Evolutionary conservation across 164 flowering plant genomes (phyloP), one percentile per base, ranked within the genome.

Genomic region (Chimonanthus salicifolius): DNA sequence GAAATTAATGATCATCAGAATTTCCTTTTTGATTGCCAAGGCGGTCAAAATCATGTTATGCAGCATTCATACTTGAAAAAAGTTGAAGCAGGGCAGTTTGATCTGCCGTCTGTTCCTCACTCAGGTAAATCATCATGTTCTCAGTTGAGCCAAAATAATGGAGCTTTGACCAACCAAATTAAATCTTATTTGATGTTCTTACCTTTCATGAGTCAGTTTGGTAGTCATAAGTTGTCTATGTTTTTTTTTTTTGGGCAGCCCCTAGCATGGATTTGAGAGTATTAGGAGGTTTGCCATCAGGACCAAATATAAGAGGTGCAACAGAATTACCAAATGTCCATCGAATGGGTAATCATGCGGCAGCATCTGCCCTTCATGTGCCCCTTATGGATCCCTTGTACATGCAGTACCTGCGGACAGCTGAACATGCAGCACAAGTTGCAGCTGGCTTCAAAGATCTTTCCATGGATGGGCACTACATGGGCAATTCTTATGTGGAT

Each of bases 371-470:
- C 69, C 80, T 79, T 72, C 91, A 87, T 78, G 71, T 77, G 62
- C 83, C 87, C 11, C 60, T 77, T 1, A 16, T 87, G 79, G 97
- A 90, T 70, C 95, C 97, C 0, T 63, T 86, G 69, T 87, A 89
- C 84, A 83, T 87, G 81, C 94, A 92, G 75, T 85, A 91, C 81
- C 72, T 90, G 76, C 83, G 85, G 76, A 80, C 91, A 33, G 81
- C 80, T 77, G 98, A 89, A 68, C 84, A 83, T 80, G 85, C 97
- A 66, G 86, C 89, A 72, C 88, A 87, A 75, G 77, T 75, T 76
- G 87, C 89, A 15, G 80, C 86, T 78, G 64, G 70, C 73, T 79
- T 87, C 21, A 84, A 75, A 79, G 90, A 92, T 18, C 84, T 85
- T 7, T 44, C 82, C 15, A 20, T 86, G 76, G 88, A 88, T 70